Conservation (phyloP, 352 stramenopile species). For the Globisporangium apiculatum region DNA sequence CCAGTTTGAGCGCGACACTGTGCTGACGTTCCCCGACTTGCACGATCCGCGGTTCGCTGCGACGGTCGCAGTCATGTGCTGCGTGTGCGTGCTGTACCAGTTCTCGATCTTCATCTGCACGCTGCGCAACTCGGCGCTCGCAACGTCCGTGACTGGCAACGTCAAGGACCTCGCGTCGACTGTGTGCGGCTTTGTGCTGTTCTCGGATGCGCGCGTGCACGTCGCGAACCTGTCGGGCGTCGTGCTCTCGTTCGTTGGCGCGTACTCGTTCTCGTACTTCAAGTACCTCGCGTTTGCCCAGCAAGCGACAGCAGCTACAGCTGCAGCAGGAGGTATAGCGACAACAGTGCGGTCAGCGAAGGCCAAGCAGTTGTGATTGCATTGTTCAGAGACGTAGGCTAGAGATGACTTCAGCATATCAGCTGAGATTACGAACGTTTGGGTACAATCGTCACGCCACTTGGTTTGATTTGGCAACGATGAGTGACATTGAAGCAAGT, state of each 20-base stretch:
- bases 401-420: too few species aligned
- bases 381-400: neutral
- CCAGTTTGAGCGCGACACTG: constrained; percentile 29
- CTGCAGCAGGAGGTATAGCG: neutral
- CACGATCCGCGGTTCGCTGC: constrained; percentile 25
- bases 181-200: constrained; percentile 48
- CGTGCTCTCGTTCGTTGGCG: constrained; percentile 53
- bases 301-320: neutral
- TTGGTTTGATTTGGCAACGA: too few species aligned
- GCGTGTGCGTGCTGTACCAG: constrained; percentile 65
- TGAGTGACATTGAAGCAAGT: too few species aligned
- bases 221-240: constrained; percentile 44
- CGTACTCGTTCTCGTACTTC: constrained; percentile 71
- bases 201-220: constrained; percentile 40
- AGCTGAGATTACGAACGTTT: too few species aligned
- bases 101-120: constrained; percentile 69
- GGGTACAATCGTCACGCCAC: too few species aligned
- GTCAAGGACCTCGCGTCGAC: constrained; percentile 69
- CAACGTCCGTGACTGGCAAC: constrained; percentile 71
- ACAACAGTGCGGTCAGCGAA: neutral
- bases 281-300: constrained; percentile 42
- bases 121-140: constrained; percentile 56
- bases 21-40: constrained; percentile 23
- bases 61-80: constrained; percentile 46
- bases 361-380: constrained; percentile 1